Evolutionary conservation across 306 rosid species (phyloP), one percentile per base, ranked within the genome.

Genomic region (Vigna angularis): DNA sequence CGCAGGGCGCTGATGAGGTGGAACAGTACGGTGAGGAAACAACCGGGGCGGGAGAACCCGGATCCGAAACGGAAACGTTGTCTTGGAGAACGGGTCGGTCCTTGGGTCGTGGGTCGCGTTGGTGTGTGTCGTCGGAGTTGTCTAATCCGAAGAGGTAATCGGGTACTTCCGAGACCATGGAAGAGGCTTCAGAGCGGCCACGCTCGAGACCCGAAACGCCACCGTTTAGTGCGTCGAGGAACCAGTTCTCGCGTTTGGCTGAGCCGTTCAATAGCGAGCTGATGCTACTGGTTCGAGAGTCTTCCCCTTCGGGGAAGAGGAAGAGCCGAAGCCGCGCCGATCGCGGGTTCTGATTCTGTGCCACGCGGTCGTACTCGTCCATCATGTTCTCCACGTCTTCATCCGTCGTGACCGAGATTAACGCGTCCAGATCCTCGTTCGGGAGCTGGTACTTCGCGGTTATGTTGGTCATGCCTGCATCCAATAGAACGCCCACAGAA

Each of bases 301-400:
- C 87, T 18, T 83, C 96, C 9, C 61, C 88, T 61, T 82, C 88
- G 0, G 79, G 73, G 72, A 93, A 96, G 8, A 96, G 88, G 74
- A 96, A 96, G 61, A 96, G 86, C 2, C 99, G 90, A 49, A 96
- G 93, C 22, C 99, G 88, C 18, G 90, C 91, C 26, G 88, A 82
- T 17, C 90, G 86, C 0, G 96, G 87, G 88, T 88, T 91, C 9
- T 90, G 96, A 63, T 85, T 96, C 74, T 73, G 94, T 77, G 87
- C 66, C 3, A 90, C 18, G 61, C 99, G 91, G 76, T 93, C 99
- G 79, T 87, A 93, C 81, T 96, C 99, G 22, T 96, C 99, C 79
- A 96, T 88, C 99, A 96, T 96, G 88, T 96, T 96, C 77, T 96
- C 99, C 22, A 96, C 98, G 67, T 96, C 99, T 42, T 96, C 99